Base-by-base conservation (phyloP, 176 grass and related monocot species). In the Paspalum notatum region DNA sequence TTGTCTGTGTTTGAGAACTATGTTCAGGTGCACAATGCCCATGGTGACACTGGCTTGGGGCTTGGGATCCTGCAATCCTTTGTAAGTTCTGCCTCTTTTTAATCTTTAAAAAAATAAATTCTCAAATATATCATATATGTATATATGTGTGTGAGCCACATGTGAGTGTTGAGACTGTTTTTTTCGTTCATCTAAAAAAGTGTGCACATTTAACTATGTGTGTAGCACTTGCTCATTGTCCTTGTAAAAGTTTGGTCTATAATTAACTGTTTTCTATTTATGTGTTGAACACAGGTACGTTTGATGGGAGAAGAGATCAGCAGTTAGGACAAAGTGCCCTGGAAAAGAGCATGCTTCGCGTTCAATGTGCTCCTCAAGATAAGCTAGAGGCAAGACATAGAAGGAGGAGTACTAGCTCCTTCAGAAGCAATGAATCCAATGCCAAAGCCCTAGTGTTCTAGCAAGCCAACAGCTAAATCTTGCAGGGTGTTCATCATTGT, bases 41-140 rank as follows among this genome's bases (percentile, higher is more conserved):
- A 89, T 46, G 87, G 87, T 71, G 90, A 91, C 79, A 94, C 91
- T 0, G 91, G 90, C 25, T 82, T 97, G 94, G 94, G 94, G 17
- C 87, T 97, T 46, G 94, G 94, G 45, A 97, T 97, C 39, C 91
- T 94, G 38, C 94, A 97, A 78, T 97, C 94, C 62, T 94, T 83
- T 83, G 94, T 97, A 64, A 89, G 91, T 82, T 27, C 0, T 17
- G 16, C 11, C 4, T 22, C 9, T 49, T 16, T 14, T 72, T 72
- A 17, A 9, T 53, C n/a, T 6, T 26, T 21, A 69, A 45, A 9
- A 45, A 45, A 11, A 32, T 32, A 21, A 12, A 24, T 9, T 24
- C 9, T 2, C 21, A 11, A 58, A 58, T 58, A 20, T 54, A 32
- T 32, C n/a, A 3, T 32, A 32, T 32, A 32, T 32, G 32, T 32